These are phyloP conservation scores for Metarhizium anisopliae DNA, from an alignment of 2,329 filamentous ascomycete genomes.

Conservation along the genomic window DNA sequence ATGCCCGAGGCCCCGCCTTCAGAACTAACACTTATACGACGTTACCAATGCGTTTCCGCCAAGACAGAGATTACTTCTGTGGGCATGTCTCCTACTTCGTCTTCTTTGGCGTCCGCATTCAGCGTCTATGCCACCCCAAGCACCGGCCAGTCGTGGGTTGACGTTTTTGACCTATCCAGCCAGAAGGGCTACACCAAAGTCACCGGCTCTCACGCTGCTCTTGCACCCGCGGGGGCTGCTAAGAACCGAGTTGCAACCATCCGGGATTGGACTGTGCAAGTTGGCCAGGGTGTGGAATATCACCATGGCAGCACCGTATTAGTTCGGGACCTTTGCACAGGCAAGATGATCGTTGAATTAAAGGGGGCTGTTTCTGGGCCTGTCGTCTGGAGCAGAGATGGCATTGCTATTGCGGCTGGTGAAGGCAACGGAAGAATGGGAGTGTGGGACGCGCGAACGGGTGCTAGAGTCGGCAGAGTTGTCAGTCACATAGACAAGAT, in stretches of 20 bases:
- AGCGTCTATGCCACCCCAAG: constrained; percentile 21
- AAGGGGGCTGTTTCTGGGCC: constrained; percentile 20
- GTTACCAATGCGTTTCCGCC: constrained; percentile 18
- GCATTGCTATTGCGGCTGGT: constrained; percentile 19
- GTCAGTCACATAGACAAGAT: constrained; percentile 26
- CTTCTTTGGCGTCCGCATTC: constrained; percentile 15
- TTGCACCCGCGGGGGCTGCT: constrained; percentile 10
- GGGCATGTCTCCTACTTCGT: constrained; percentile 17
- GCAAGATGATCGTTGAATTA: constrained; percentile 22
- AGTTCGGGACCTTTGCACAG: constrained; percentile 19
- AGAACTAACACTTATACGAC: constrained; percentile 15
- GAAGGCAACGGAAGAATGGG: constrained; percentile 20
- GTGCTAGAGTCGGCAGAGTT: constrained; percentile 20
- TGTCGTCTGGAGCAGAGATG: constrained; percentile 24
- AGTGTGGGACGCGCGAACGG: constrained; percentile 23
- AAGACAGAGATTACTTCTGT: constrained; percentile 23
- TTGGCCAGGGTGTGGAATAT: constrained; percentile 20
- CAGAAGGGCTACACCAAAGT: constrained; percentile 21
- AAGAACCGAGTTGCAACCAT: constrained; percentile 18
- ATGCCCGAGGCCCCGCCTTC: background rate
- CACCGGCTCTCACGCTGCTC: constrained; percentile 21
- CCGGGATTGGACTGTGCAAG: constrained; percentile 20
- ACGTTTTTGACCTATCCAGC: constrained; percentile 21
- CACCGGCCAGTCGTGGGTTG: constrained; percentile 25
- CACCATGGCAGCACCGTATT: constrained; percentile 21